phyloP scores from a whole-genome alignment of 768 basidiomycete genomes.

The Mrakia gelida region DNA sequence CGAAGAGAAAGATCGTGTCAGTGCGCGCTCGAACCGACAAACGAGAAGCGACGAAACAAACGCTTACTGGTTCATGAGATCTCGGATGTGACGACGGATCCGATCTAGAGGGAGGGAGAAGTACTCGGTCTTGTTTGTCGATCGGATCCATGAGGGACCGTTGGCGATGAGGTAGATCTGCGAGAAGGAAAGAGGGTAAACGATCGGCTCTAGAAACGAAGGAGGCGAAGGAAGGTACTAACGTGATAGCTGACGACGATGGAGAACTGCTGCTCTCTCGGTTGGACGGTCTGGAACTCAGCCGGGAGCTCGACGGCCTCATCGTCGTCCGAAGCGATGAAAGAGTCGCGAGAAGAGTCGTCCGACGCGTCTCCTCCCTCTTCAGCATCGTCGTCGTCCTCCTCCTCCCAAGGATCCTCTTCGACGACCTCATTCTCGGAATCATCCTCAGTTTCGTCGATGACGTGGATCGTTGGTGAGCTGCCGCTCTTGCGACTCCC shows the following conservation, averaged over 20 bases:
- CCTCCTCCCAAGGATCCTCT: not conserved
- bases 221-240: not conserved
- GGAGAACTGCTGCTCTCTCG: not conserved
- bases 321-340: not conserved
- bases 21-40: not conserved
- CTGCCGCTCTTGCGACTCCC: not conserved
- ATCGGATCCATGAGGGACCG: not conserved
- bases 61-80: not conserved
- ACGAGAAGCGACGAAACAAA: not conserved
- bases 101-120: not conserved
- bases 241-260: constrained; percentile 3
- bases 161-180: constrained; percentile 2
- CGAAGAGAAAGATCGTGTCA: not conserved
- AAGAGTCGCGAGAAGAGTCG: not conserved
- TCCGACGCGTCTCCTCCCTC: not conserved
- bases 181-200: no score
- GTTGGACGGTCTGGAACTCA: constrained; percentile 8
- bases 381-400: not conserved
- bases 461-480: not conserved
- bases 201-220: not conserved
- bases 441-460: not conserved
- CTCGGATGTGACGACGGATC: not conserved
- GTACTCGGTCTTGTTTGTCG: not conserved
- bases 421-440: not conserved
- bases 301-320: not conserved